Conservation (phyloP, 2,329 filamentous ascomycete species). For the Monosporascus sp. region DNA sequence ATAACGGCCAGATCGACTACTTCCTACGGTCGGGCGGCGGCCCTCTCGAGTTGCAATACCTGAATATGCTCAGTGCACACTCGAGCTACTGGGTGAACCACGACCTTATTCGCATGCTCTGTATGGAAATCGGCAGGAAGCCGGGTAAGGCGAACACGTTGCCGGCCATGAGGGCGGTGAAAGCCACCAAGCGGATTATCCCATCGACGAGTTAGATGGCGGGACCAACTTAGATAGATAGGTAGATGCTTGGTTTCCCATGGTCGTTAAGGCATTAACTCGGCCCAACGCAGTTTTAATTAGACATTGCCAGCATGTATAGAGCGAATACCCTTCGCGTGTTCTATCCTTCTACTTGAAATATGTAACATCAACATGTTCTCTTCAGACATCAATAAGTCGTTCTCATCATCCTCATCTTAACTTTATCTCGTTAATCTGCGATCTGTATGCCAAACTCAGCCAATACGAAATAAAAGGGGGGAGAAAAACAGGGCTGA, state of each 20-base stretch:
- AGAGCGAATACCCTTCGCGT: conserved; percentile 14
- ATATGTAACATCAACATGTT: too few species aligned
- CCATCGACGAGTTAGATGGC: conserved; percentile 10
- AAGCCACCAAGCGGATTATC: conserved; percentile 39
- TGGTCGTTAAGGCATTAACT: neutral
- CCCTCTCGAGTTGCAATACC: conserved; percentile 87
- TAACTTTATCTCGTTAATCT: too few species aligned
- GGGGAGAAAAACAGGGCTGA: too few species aligned
- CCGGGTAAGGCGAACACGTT: conserved; percentile 59
- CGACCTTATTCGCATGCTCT: conserved; percentile 87
- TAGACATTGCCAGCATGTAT: conserved; percentile 6
- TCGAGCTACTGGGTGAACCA: conserved; percentile 86
- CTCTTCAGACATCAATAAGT: too few species aligned
- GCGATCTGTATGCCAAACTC: too few species aligned
- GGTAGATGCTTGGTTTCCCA: conserved; percentile 2
- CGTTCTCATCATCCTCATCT: too few species aligned
- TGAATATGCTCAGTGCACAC: conserved; percentile 95
- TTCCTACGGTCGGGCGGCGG: conserved; percentile 80
- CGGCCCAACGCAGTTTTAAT: too few species aligned
- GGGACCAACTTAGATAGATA: neutral
- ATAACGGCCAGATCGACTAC: conserved; percentile 94
- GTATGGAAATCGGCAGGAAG: conserved; percentile 76
- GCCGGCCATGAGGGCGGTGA: conserved; percentile 54
- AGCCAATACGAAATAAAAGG: too few species aligned
- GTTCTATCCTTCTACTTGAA: too few species aligned